Conservation (phyloP, 2,329 filamentous ascomycete species). For the Dryadomyces sulphureus region DNA sequence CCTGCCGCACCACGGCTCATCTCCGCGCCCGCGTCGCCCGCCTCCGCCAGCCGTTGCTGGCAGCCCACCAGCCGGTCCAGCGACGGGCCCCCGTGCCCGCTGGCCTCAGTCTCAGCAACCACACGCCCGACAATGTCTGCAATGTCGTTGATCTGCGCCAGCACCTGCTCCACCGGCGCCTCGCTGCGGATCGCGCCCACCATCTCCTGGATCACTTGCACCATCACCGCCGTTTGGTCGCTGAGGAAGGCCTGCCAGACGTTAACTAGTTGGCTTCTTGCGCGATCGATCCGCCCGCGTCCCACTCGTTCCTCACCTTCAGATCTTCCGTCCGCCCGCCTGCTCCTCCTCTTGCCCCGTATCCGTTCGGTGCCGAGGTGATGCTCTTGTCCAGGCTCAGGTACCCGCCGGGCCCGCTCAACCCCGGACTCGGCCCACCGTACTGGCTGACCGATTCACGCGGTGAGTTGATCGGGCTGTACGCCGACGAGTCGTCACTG, state of each 20-base stretch:
- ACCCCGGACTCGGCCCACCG: too few species aligned
- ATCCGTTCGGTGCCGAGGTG: slow-evolving; percentile 20
- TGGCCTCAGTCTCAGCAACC: slow-evolving; percentile 46
- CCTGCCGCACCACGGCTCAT: slow-evolving; percentile 34
- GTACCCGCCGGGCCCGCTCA: slow-evolving; percentile 23
- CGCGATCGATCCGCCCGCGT: not conserved
- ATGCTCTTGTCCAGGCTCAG: slow-evolving; percentile 21
- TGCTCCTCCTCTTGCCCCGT: slow-evolving; percentile 18
- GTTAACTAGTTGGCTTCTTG: not conserved
- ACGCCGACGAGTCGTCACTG: slow-evolving; percentile 58
- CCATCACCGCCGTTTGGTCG: slow-evolving; percentile 64
- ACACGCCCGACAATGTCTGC: slow-evolving; percentile 56
- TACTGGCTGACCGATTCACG: slow-evolving; percentile 38
- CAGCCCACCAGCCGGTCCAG: slow-evolving; percentile 45
- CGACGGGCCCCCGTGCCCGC: slow-evolving; percentile 33
- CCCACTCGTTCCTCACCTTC: slow-evolving; percentile 19
- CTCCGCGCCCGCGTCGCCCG: slow-evolving; percentile 44
- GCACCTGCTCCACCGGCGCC: slow-evolving; percentile 47
- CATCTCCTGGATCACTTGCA: slow-evolving; percentile 69
- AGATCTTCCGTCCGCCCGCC: slow-evolving; percentile 34
- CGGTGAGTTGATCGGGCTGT: slow-evolving; percentile 59
- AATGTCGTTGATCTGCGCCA: slow-evolving; percentile 56
- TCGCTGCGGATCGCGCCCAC: slow-evolving; percentile 57
- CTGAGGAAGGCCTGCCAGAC: slow-evolving; percentile 54
- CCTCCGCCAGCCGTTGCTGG: slow-evolving; percentile 49